phyloP scores from a whole-genome alignment of 1,284 basidiomycete genomes.

The Trichosporon coremiiforme region DNA sequence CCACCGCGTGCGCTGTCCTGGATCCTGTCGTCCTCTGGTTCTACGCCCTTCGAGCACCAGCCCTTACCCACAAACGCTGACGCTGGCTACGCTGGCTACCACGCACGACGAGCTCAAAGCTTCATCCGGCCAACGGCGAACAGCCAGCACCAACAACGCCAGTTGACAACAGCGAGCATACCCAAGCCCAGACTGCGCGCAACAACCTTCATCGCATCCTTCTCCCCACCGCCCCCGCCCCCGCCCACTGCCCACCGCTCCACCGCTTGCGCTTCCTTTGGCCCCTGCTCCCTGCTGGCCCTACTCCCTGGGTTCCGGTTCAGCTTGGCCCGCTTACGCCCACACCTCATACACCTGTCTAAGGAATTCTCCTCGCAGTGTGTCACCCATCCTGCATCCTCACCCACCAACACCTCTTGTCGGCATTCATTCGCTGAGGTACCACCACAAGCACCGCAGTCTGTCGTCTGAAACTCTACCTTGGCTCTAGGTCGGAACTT shows the following conservation, averaged over 20 bases:
- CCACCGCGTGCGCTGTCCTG: not conserved
- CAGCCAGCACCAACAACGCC: not conserved
- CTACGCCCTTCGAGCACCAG: not conserved
- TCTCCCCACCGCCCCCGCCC: not conserved
- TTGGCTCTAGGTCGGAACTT: not conserved
- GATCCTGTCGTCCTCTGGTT: not conserved
- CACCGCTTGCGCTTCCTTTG: not conserved
- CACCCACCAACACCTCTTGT: slow-evolving; percentile 3
- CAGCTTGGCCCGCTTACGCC: slow-evolving; percentile 8
- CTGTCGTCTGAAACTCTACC: slow-evolving; percentile 17
- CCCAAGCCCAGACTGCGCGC: not conserved
- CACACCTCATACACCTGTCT: not conserved
- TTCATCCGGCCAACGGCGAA: too few species aligned
- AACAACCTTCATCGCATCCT: not conserved
- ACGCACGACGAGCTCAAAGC: not conserved
- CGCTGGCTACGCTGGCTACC: not conserved
- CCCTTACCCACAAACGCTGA: not conserved
- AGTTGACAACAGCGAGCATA: too few species aligned
- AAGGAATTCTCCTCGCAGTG: not conserved
- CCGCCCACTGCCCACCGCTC: not conserved
- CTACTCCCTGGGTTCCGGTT: not conserved
- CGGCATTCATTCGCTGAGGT: slow-evolving; percentile 14
- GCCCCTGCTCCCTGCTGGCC: not conserved
- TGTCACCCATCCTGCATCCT: slow-evolving; percentile 7
- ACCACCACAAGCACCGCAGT: not conserved